phyloP scores from a whole-genome alignment of 2,329 filamentous ascomycete species.

The Diaporthe humulicola region DNA sequence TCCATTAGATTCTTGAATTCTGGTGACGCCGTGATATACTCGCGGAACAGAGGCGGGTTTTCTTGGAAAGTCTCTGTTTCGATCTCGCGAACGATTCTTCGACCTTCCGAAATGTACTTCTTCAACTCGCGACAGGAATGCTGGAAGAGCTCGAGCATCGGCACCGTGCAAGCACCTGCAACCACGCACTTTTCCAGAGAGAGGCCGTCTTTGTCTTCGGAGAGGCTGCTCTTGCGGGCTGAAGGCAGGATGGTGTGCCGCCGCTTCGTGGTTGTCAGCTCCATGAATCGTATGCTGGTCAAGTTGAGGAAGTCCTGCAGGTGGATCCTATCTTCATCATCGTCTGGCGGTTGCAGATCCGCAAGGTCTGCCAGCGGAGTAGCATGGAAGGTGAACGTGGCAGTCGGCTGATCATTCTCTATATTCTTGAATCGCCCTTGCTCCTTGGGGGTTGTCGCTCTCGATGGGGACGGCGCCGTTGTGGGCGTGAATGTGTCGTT shows the following conservation, averaged over 20 bases:
- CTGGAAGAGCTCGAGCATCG: constrained; percentile 94
- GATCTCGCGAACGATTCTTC: constrained; percentile 89
- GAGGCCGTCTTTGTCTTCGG: constrained; percentile 62
- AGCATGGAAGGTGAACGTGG: constrained; percentile 60
- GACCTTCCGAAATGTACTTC: constrained; percentile 94
- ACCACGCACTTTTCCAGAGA: constrained; percentile 84
- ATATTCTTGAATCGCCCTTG: constrained; percentile 69
- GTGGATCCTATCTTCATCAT: constrained; percentile 75
- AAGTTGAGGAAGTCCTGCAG: constrained; percentile 94
- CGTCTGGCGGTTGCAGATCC: constrained; percentile 59
- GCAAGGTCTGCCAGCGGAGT: constrained; percentile 40
- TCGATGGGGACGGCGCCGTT: constrained; percentile 62
- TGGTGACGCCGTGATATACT: constrained; percentile 88
- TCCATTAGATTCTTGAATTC: constrained; percentile 92
- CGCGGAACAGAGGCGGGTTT: constrained; percentile 90
- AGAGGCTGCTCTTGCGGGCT: constrained; percentile 56
- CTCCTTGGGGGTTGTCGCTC: constrained; percentile 67
- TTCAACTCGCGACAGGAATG: constrained; percentile 97
- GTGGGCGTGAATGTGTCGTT: constrained; percentile 56
- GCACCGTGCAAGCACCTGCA: constrained; percentile 90
- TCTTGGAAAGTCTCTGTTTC: constrained; percentile 90
- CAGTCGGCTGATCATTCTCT: constrained; percentile 60
- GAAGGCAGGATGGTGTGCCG: constrained; percentile 82
- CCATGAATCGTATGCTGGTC: constrained; percentile 98
- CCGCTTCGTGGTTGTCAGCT: constrained; percentile 95